A percentile compares a stretch with the other conserved stretches of the same genome.
Evolutionary conservation across 2,329 filamentous ascomycete genomes (phyloP).

Genomic region (Amauroascus niger): DNA sequence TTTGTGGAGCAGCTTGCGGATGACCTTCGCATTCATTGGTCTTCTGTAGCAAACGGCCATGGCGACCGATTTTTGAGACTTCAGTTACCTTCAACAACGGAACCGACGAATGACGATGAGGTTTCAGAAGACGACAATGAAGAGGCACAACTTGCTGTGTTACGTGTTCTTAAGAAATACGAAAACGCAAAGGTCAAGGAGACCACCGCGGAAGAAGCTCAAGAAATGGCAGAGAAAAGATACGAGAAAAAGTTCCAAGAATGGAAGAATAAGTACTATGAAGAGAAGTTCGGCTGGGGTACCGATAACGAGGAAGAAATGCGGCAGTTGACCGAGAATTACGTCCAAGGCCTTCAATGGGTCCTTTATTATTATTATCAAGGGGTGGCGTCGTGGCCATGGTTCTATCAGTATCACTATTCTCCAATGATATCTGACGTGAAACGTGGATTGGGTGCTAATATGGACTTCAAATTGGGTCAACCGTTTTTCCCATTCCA

Average conservation of each 20-base stretch:
- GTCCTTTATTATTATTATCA: conserved; percentile 97
- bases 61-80: conserved; percentile 59
- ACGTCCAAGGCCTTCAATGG: conserved; percentile 96
- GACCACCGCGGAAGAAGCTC: conserved; percentile 65
- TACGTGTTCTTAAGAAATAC: conserved; percentile 78
- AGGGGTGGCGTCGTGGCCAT: conserved; percentile 95
- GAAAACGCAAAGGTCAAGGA: conserved; percentile 83
- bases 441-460: conserved; percentile 70
- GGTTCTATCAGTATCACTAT: conserved; percentile 97
- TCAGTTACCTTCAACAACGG: conserved; percentile 46
- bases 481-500: conserved; percentile 93
- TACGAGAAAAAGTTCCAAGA: conserved; percentile 82
- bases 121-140: conserved; percentile 65
- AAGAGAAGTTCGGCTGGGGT: conserved; percentile 82
- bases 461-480: conserved; percentile 86
- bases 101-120: conserved; percentile 40
- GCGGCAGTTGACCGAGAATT: conserved; percentile 79
- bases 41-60: conserved; percentile 53
- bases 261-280: conserved; percentile 95
- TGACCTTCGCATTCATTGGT: conserved; percentile 56
- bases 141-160: conserved; percentile 71
- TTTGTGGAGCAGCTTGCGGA: conserved; percentile 83
- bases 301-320: conserved; percentile 71
- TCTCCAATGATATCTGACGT: conserved; percentile 96
- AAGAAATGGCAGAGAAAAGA: conserved; percentile 67